A percentile compares a stretch with the other conserved stretches of the same genome.
Conservation (phyloP, 2,329 filamentous ascomycete genomes). For the Mycosphaerella sp. region DNA sequence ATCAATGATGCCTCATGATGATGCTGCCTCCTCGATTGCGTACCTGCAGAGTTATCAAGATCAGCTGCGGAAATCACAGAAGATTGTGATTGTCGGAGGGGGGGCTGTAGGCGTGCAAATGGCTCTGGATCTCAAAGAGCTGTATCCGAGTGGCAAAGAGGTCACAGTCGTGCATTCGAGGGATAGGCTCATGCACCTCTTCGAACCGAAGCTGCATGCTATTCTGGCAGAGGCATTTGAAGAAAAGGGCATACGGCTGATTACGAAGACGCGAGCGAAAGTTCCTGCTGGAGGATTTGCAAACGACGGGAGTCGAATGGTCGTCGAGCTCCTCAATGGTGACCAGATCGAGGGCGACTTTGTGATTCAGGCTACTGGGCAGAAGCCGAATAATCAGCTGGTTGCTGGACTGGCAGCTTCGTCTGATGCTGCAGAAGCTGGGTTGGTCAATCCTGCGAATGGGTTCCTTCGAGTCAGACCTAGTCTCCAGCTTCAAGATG, state of each 20-base stretch:
- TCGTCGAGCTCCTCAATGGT: constrained; percentile 44
- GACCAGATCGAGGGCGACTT: constrained; percentile 46
- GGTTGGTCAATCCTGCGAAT: constrained; percentile 18
- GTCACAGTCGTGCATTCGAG: constrained; percentile 56
- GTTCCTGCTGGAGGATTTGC: constrained; percentile 25
- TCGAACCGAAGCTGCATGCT: constrained; percentile 39
- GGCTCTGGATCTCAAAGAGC: constrained; percentile 53
- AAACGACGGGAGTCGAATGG: constrained; percentile 19
- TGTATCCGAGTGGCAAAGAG: constrained; percentile 50
- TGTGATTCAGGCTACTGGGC: constrained; percentile 56
- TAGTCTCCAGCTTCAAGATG: constrained; percentile 52
- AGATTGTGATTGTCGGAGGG: constrained; percentile 41
- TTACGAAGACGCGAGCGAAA: constrained; percentile 39
- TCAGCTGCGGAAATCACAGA: constrained; percentile 21
- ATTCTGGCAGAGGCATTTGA: constrained; percentile 40
- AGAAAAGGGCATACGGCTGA: constrained; percentile 45
- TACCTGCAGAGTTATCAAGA: constrained; percentile 18
- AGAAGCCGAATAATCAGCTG: constrained; percentile 51
- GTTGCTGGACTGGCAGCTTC: constrained; percentile 43
- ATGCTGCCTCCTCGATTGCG: constrained; percentile 10
- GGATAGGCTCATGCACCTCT: constrained; percentile 48
- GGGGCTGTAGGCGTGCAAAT: constrained; percentile 59
- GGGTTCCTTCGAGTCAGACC: constrained; percentile 43
- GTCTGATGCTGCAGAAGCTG: constrained; percentile 38
- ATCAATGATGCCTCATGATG: constrained; percentile 19